Evolutionary conservation across 345 rosid genomes (phyloP), one percentile per base, ranked within the genome.

Genomic region (Camelina neglecta): DNA sequence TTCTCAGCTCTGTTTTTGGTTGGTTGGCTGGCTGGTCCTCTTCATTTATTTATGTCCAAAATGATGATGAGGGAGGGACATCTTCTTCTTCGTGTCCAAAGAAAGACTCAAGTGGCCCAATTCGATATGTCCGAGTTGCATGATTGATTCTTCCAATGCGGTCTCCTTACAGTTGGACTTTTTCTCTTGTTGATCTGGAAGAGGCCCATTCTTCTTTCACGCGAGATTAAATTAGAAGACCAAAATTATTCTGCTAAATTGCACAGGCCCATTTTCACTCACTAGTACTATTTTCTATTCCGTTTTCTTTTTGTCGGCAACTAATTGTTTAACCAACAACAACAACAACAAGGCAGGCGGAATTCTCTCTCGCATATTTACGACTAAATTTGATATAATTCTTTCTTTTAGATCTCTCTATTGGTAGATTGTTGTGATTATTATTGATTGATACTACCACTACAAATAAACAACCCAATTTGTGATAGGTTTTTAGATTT

Each of bases 101-200:
- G 45, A 41, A 41, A 53, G 84, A 84, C 75, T 81, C 89, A 57
- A 49, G 59, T 11, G 4, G 84, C 47, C 79, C 82, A 42, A 41
- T 11, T 41, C 10, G 8, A 7, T 36, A 11, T 41, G 13, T 41
- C 45, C 38, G 38, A 35, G 8, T 7, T 35, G 38, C 7, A 26
- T 26, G 29, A 29, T 55, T 26, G 18, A 26, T 12, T 26, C 11
- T 7, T 56, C 3, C 18, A 24, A 48, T 45, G 42, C 4, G 31
- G 5, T 29, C 57, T 47, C 38, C 11, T 63, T 64, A 47, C 50
- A 64, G 2, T 24, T 24, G 55, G 69, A 48, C 33, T 4, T 64
- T 62, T 45, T 10, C 11, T 42, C 6, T n/a, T 64, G n/a, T n/a
- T 64, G n/a, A 4, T 64, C 9, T 23, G 31, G 31, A 29, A 47